These are phyloP conservation scores for Dentipellis sp. DNA, from an alignment of 768 basidiomycete genomes.

Conservation along the genomic window DNA sequence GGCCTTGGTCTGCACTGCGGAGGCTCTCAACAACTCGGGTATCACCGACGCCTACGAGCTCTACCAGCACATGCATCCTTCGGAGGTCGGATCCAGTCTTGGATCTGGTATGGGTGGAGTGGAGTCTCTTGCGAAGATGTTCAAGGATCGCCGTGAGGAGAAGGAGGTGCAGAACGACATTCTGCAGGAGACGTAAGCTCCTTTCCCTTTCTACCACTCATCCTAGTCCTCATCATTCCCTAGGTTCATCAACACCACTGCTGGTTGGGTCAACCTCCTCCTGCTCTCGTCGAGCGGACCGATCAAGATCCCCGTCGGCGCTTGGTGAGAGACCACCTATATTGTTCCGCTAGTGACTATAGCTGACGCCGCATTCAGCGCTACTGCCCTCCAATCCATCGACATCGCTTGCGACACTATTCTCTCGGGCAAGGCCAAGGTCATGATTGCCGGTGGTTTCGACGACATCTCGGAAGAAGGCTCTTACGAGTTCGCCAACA, in stretches of 20 bases:
- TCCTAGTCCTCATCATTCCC: neutral
- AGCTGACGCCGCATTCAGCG: conserved; percentile 34
- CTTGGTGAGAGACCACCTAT: conserved; percentile 53
- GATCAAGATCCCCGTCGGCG: conserved; percentile 98
- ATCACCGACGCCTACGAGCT: conserved; percentile 98
- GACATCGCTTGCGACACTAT: conserved; percentile 98
- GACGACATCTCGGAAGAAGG: conserved; percentile 98
- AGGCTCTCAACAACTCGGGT: conserved; percentile 94
- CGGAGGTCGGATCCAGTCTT: conserved; percentile 88
- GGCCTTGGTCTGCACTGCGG: conserved; percentile 90
- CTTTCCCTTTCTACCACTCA: neutral
- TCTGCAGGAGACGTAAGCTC: conserved; percentile 88
- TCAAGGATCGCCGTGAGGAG: conserved; percentile 97
- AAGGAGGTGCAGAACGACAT: conserved; percentile 98
- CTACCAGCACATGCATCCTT: conserved; percentile 94
- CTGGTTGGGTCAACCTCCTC: conserved; percentile 95
- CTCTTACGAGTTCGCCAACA: conserved; percentile 98
- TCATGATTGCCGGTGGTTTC: conserved; percentile 99
- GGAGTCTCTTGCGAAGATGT: conserved; percentile 88
- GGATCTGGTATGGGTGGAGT: conserved; percentile 99
- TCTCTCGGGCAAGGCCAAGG: conserved; percentile 91
- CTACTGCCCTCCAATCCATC: conserved; percentile 94
- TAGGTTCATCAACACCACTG: conserved; percentile 96
- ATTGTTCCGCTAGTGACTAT: neutral
- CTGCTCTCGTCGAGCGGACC: conserved; percentile 95